Base-by-base conservation (phyloP, 1,284 basidiomycete species). In the Ustilago sp. region DNA sequence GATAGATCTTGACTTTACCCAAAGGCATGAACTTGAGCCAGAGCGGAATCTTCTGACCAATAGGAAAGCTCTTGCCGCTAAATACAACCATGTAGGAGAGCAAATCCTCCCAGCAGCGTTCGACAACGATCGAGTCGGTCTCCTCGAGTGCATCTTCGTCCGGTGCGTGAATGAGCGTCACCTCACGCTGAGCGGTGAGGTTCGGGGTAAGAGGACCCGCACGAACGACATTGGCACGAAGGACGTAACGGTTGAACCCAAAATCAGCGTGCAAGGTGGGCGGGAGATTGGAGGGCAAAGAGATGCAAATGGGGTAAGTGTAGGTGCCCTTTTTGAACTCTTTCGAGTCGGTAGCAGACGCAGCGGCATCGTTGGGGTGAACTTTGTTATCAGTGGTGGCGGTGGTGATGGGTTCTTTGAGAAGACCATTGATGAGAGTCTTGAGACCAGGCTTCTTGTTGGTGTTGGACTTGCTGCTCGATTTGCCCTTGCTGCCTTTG, bases 291-390 rank as follows among this genome's bases (percentile, higher is more conserved):
- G 91, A 89, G 0, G 95, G 94, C 55, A 99, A 91, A 4, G 91
- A 89, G 86, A 98, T 94, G 19, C 93, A 93, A 81, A 99, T 93
- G 1, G 95, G 95, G 86, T 95, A 99, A 48, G 92, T 94, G 86
- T 98, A 98, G 6, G 91, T 92, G 39, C 94, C 94, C 88, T 93
- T 92, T 77, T 92, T 91, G 87, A 98, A 96, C 86, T 97, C 92
- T 80, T 92, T 93, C 93, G 94, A 98, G 12, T 91, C 48, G 23
- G 48, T 50, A 9, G 15, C 90, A 51, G 88, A 87, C 5, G 71
- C 45, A 23, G 48, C 52, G 0, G 65, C 51, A 6, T 76, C 70
- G 36, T 68, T 62, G 1, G 23, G 7, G 12, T 60, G 31, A 4
- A 38, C 32, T 34, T 68, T 74, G 51, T 54, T n/a, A 1, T 80